phyloP scores from a whole-genome alignment of 164 flowering plant species.

The Umbellularia californica region DNA sequence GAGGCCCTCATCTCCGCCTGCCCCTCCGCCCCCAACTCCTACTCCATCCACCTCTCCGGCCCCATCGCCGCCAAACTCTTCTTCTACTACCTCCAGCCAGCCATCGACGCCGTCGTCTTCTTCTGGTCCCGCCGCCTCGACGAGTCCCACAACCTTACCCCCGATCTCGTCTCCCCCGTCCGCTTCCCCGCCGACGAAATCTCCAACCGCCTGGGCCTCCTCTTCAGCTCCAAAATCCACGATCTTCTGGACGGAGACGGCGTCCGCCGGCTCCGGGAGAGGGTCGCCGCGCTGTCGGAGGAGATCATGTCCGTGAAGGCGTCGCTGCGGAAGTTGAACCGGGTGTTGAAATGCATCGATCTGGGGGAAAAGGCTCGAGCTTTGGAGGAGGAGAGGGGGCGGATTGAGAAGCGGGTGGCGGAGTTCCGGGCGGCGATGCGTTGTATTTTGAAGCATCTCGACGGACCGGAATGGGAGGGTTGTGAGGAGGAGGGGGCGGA shows the following conservation, averaged over 20 bases:
- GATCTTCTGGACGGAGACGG: slow-evolving; percentile 29
- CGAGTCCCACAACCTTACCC: slow-evolving; percentile 32
- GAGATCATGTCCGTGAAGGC: slow-evolving; percentile 27
- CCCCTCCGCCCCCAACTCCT: slow-evolving; percentile 1
- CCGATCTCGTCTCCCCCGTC: slow-evolving; percentile 21
- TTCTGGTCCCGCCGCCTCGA: slow-evolving; percentile 56
- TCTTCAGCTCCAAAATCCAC: slow-evolving; percentile 30
- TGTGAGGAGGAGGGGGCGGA: slow-evolving; percentile 21
- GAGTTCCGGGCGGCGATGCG: slow-evolving; percentile 60
- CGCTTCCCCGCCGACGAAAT: slow-evolving; percentile 44
- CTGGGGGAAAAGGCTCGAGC: slow-evolving; percentile 23
- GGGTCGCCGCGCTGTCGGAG: slow-evolving; percentile 14
- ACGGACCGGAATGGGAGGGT: slow-evolving; percentile 16
- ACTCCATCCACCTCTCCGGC: slow-evolving; percentile 2
- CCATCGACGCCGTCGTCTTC: slow-evolving; percentile 32
- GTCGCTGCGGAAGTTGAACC: slow-evolving; percentile 4
- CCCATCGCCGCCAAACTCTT: slow-evolving; percentile 25
- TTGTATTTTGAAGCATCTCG: slow-evolving; percentile 39
- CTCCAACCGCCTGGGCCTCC: slow-evolving; percentile 22
- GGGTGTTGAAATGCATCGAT: not conserved
- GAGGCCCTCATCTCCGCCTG: slow-evolving; percentile 18
- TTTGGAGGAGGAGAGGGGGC: slow-evolving; percentile 30
- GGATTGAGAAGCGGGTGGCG: slow-evolving; percentile 39
- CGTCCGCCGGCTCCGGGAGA: slow-evolving; percentile 29
- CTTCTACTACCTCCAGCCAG: slow-evolving; percentile 42